Conservation (phyloP, 129 eudicot genomes). For the Sambucus nigra region DNA sequence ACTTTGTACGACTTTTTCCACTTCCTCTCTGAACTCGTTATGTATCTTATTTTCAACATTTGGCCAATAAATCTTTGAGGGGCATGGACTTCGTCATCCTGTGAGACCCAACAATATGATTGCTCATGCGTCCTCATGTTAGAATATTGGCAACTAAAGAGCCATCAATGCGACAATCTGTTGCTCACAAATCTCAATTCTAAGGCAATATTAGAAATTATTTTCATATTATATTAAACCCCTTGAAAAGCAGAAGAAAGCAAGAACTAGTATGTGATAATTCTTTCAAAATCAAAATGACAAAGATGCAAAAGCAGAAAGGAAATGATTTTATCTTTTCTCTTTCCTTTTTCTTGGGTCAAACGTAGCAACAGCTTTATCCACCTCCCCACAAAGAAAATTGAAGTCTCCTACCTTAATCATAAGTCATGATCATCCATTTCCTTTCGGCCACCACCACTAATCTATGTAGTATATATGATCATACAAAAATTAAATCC, state of each 20-base stretch:
- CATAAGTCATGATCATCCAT: conserved; percentile 10
- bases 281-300: neutral
- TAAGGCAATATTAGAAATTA: conserved; percentile 5
- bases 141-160: no score
- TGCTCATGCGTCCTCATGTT: no score
- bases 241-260: neutral
- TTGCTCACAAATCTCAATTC: neutral
- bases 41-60: no score
- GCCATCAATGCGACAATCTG: neutral
- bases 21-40: no score
- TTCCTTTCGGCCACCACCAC: conserved; percentile 21
- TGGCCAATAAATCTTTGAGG: no score
- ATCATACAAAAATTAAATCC: neutral
- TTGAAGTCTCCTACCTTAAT: conserved; percentile 3
- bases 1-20: no score
- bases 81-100: no score
- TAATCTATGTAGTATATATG: neutral
- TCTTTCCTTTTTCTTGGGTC: conserved; percentile 10
- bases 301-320: neutral
- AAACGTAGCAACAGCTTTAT: conserved; percentile 6
- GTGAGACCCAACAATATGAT: no score
- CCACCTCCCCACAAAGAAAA: no score
- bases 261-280: neutral
- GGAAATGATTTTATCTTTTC: neutral
- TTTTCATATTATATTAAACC: neutral